Evolutionary conservation across 805 yeast species (phyloP).

Genomic region (Candida suzukii): DNA sequence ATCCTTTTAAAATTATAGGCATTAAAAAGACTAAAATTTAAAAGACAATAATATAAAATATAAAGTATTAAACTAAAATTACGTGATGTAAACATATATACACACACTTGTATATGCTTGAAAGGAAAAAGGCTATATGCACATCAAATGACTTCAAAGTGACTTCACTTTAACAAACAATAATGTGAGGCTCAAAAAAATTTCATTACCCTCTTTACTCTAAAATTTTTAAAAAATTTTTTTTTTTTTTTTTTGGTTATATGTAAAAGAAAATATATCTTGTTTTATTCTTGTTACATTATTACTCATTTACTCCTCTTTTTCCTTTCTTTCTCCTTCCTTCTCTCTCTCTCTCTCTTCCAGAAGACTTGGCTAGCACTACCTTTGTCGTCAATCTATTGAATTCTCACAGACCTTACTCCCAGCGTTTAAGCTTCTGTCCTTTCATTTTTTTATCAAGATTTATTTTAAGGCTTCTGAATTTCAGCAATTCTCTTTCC

Average conservation of each 20-base stretch:
- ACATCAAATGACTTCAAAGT: neutral
- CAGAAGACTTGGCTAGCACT: slow-evolving; percentile 25
- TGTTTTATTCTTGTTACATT: slow-evolving; percentile 8
- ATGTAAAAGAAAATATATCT: neutral
- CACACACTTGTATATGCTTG: too few species aligned
- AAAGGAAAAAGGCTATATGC: too few species aligned
- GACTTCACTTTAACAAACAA: too few species aligned
- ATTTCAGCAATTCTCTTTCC: too few species aligned
- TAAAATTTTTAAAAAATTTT: neutral
- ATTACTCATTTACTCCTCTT: slow-evolving; percentile 8
- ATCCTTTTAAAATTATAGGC: too few species aligned
- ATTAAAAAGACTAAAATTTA: too few species aligned
- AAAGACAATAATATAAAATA: too few species aligned
- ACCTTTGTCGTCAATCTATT: slow-evolving; percentile 1
- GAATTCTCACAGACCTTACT: neutral
- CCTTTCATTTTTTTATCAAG: neutral
- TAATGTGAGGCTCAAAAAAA: too few species aligned
- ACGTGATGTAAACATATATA: too few species aligned
- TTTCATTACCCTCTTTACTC: neutral
- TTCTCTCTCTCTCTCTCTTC: slow-evolving; percentile 33
- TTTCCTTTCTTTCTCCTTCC: slow-evolving; percentile 20
- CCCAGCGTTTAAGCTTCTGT: neutral
- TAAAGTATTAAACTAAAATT: too few species aligned
- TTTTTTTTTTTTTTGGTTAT: slow-evolving; percentile 4
- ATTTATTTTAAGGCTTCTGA: too few species aligned